Evolutionary conservation across 208 protist genomes (phyloP).

Genomic region (Leishmania mexicana): DNA sequence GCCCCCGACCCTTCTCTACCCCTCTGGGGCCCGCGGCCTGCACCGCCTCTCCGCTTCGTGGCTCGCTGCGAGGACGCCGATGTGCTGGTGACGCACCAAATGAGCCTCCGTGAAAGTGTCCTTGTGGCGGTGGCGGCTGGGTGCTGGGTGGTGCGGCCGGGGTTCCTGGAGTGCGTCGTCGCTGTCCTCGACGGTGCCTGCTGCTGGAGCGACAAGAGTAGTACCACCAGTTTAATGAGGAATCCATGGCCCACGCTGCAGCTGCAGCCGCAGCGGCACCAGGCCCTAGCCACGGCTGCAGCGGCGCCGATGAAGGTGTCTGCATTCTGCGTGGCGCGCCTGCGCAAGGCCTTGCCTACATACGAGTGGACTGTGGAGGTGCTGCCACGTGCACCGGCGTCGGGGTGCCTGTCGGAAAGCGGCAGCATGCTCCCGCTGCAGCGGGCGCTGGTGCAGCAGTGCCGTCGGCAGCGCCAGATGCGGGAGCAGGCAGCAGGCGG

Average conservation of each 20-base stretch:
- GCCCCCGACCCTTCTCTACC: neutral
- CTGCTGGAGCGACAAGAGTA: neutral
- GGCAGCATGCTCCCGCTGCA: neutral
- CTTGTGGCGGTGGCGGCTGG: slow-evolving; percentile 66
- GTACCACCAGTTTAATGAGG: neutral
- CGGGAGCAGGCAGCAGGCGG: neutral
- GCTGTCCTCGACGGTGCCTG: slow-evolving; percentile 19
- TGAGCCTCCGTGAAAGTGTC: slow-evolving; percentile 68
- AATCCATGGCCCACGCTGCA: slow-evolving; percentile 7
- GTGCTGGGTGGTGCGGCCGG: slow-evolving; percentile 56
- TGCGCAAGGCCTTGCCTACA: slow-evolving; percentile 14
- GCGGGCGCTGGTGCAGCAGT: slow-evolving; percentile 21
- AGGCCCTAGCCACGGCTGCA: neutral
- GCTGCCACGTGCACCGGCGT: neutral
- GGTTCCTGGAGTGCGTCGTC: slow-evolving; percentile 38
- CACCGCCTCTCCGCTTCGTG: slow-evolving; percentile 29
- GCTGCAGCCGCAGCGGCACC: neutral
- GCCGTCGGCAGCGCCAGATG: slow-evolving; percentile 16
- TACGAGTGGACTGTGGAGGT: slow-evolving; percentile 24
- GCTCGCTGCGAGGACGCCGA: slow-evolving; percentile 44
- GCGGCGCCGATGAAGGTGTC: neutral
- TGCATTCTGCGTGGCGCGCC: slow-evolving; percentile 5
- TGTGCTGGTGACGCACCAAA: slow-evolving; percentile 68
- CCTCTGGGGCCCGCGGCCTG: neutral
- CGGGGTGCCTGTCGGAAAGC: neutral